Evolutionary conservation across 1,284 basidiomycete genomes (phyloP).

Genomic region (Leccinum insolens): DNA sequence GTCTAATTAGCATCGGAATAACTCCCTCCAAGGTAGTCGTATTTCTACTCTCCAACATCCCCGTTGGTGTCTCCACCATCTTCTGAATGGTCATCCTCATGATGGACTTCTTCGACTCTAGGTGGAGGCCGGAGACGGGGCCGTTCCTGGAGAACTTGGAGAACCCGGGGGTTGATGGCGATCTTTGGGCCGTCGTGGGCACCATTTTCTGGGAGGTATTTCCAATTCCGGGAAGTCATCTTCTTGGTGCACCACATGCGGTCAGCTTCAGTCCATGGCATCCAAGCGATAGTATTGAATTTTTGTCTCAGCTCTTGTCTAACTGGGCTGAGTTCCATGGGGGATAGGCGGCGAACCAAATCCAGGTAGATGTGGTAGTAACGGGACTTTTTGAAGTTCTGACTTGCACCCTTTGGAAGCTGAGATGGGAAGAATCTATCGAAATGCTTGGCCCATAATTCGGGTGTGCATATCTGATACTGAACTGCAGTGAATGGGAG

Average conservation of each 20-base stretch:
- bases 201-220: not conserved
- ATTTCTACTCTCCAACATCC: not conserved
- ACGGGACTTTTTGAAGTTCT: not conserved
- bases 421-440: not conserved
- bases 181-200: not conserved
- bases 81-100: not conserved
- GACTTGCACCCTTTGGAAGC: not conserved
- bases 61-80: not conserved
- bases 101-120: not conserved
- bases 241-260: conserved; percentile 4
- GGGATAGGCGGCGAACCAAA: not conserved
- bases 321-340: not conserved
- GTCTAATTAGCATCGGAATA: not conserved
- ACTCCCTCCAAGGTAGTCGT: not conserved
- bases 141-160: not conserved
- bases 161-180: not conserved
- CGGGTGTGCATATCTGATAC: not conserved
- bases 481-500: not conserved
- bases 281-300: conserved; percentile 3
- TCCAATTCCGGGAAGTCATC: not conserved
- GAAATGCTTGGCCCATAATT: not conserved
- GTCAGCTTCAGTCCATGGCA: not conserved
- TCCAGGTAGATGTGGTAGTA: not conserved
- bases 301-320: not conserved
- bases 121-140: not conserved